phyloP scores from a whole-genome alignment of 2,329 filamentous ascomycete genomes.

The Aspergillus transmontanensis region DNA sequence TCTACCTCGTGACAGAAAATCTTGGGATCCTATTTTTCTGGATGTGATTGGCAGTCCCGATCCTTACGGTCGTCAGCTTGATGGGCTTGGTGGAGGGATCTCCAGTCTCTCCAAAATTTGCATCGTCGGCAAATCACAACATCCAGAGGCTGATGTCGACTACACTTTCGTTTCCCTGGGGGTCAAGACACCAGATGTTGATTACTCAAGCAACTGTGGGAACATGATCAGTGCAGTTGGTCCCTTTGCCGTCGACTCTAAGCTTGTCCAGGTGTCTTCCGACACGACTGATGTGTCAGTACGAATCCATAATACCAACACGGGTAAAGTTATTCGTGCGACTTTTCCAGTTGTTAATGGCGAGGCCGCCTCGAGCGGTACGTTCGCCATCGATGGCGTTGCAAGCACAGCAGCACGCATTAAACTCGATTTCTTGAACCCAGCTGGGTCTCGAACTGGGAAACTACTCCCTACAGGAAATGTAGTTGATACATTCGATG shows the following conservation, averaged over 20 bases:
- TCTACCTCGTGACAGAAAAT: conserved; percentile 49
- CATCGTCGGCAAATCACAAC: conserved; percentile 58
- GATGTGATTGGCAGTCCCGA: conserved; percentile 68
- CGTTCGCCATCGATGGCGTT: conserved; percentile 67
- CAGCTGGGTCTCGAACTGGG: conserved; percentile 66
- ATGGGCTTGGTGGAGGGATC: conserved; percentile 70
- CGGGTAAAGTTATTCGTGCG: conserved; percentile 63
- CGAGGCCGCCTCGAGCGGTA: conserved; percentile 53
- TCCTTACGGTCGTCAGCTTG: conserved; percentile 66
- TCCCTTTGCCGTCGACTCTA: conserved; percentile 63
- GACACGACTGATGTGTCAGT: conserved; percentile 45
- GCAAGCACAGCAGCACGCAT: conserved; percentile 60
- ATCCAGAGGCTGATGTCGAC: conserved; percentile 60
- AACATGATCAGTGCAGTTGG: conserved; percentile 72
- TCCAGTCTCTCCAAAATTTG: conserved; percentile 74
- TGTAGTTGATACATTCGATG: conserved; percentile 53
- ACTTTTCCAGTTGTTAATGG: conserved; percentile 57
- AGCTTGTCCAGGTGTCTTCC: conserved; percentile 42
- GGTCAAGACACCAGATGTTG: conserved; percentile 62
- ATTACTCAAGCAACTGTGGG: conserved; percentile 73
- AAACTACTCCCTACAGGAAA: conserved; percentile 63
- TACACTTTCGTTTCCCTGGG: conserved; percentile 74
- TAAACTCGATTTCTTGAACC: conserved; percentile 63
- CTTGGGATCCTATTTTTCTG: conserved; percentile 62
- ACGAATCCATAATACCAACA: conserved; percentile 72